Evolutionary conservation across 139 green algal species (phyloP).

Genomic region (Coelastrella sp.): DNA sequence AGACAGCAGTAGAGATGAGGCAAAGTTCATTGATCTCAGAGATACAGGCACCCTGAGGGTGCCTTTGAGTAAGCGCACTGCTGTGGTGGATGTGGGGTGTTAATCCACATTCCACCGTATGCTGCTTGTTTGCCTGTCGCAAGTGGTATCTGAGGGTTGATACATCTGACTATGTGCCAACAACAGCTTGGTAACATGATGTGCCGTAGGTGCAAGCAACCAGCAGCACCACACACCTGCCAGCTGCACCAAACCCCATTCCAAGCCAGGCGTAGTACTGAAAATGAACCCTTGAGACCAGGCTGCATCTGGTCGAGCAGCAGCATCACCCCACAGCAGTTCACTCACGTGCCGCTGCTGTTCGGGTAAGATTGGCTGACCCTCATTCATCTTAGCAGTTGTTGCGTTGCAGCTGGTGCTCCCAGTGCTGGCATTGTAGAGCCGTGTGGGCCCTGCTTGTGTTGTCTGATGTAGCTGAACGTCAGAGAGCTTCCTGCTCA

Average conservation of each 20-base stretch:
- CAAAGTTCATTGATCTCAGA: background rate
- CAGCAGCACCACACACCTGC: background rate
- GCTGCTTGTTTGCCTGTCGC: too few species aligned
- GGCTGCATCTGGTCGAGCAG: background rate
- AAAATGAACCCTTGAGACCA: constrained; percentile 33
- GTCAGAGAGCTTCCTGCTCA: background rate
- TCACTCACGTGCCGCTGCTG: constrained; percentile 25
- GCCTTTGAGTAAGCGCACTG: too few species aligned
- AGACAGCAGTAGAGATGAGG: background rate
- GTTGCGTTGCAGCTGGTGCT: background rate
- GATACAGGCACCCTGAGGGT: too few species aligned
- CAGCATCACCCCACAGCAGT: constrained; percentile 32
- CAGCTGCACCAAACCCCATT: constrained; percentile 32
- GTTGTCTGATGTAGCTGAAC: too few species aligned
- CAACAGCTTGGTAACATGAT: too few species aligned
- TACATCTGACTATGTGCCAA: too few species aligned
- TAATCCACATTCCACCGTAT: too few species aligned
- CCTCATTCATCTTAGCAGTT: background rate
- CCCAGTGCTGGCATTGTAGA: too few species aligned
- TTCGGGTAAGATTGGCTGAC: background rate
- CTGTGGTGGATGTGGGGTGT: too few species aligned
- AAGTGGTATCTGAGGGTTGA: too few species aligned
- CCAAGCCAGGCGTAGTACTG: constrained; percentile 8
- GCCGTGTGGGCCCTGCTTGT: too few species aligned
- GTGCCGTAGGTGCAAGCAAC: too few species aligned